Evolutionary conservation across 2,329 filamentous ascomycete species (phyloP).

Genomic region (Orbilia quercus): DNA sequence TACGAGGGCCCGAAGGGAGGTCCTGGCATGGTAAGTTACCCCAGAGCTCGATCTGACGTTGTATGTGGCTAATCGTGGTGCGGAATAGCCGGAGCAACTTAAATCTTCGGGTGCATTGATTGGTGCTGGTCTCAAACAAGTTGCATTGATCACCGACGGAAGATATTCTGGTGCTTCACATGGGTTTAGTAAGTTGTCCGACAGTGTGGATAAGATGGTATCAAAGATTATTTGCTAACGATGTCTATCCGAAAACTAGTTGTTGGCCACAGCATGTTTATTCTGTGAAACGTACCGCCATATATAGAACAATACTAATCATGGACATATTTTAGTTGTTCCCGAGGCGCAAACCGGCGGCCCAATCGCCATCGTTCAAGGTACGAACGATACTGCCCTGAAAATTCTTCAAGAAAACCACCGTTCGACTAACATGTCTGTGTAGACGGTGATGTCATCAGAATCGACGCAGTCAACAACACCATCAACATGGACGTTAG

Average conservation of each 20-base stretch:
- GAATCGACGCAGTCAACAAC: conserved; percentile 85
- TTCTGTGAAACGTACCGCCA: neutral
- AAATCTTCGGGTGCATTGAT: conserved; percentile 90
- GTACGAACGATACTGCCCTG: conserved; percentile 26
- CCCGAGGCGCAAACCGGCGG: conserved; percentile 91
- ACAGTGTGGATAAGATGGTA: neutral
- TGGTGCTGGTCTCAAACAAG: conserved; percentile 80
- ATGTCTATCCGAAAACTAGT: conserved; percentile 8
- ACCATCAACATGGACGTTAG: conserved; percentile 76
- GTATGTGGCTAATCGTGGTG: conserved; percentile 8
- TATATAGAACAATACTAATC: conserved; percentile 3
- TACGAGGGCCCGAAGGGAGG: conserved; percentile 95
- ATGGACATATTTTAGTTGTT: conserved; percentile 65
- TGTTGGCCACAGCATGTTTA: conserved; percentile 49
- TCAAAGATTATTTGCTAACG: conserved; percentile 14
- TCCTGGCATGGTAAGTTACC: conserved; percentile 76
- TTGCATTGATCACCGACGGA: conserved; percentile 92
- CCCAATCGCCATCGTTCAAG: conserved; percentile 80
- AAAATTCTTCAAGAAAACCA: neutral
- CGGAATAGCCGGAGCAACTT: conserved; percentile 79
- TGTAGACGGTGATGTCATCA: conserved; percentile 79
- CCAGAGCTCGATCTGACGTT: conserved; percentile 5
- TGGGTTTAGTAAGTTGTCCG: conserved; percentile 70
- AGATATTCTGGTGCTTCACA: conserved; percentile 83
- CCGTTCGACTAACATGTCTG: neutral